Evolutionary conservation across 352 stramenopile genomes (phyloP).

Genomic region (Thalassiosira pacifica): DNA sequence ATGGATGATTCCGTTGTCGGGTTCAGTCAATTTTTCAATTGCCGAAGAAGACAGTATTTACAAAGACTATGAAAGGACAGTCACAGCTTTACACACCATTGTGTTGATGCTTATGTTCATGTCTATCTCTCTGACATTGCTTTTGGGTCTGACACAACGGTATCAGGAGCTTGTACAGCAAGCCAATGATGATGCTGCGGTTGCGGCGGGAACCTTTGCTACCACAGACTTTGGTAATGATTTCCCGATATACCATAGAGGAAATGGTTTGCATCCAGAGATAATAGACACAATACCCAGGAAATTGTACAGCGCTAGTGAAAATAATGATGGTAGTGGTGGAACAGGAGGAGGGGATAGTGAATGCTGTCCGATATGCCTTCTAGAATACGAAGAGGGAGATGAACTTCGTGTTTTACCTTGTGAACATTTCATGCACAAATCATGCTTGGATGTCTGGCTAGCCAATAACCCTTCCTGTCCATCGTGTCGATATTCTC

Average conservation of each 20-base stretch:
- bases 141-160: slow-evolving; percentile 66
- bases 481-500: slow-evolving; percentile 78
- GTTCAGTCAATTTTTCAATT: slow-evolving; percentile 47
- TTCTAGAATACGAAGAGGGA: slow-evolving; percentile 90
- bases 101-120: slow-evolving; percentile 80
- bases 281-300: slow-evolving; percentile 69
- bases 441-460: slow-evolving; percentile 93
- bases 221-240: slow-evolving; percentile 44
- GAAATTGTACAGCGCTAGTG: slow-evolving; percentile 62
- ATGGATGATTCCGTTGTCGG: slow-evolving; percentile 69
- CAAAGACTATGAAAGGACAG: slow-evolving; percentile 62
- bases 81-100: slow-evolving; percentile 64
- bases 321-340: slow-evolving; percentile 38
- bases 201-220: slow-evolving; percentile 22
- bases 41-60: slow-evolving; percentile 58
- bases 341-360: slow-evolving; percentile 47
- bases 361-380: slow-evolving; percentile 92
- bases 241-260: slow-evolving; percentile 27
- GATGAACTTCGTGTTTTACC: slow-evolving; percentile 93
- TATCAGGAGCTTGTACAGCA: slow-evolving; percentile 60
- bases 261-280: slow-evolving; percentile 60
- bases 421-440: slow-evolving; percentile 95
- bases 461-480: slow-evolving; percentile 92
- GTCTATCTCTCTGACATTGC: slow-evolving; percentile 61
- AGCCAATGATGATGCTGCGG: slow-evolving; percentile 54